These are phyloP conservation scores for Vigna radiata DNA, from an alignment of 306 rosid genomes.

Conservation along the genomic window DNA sequence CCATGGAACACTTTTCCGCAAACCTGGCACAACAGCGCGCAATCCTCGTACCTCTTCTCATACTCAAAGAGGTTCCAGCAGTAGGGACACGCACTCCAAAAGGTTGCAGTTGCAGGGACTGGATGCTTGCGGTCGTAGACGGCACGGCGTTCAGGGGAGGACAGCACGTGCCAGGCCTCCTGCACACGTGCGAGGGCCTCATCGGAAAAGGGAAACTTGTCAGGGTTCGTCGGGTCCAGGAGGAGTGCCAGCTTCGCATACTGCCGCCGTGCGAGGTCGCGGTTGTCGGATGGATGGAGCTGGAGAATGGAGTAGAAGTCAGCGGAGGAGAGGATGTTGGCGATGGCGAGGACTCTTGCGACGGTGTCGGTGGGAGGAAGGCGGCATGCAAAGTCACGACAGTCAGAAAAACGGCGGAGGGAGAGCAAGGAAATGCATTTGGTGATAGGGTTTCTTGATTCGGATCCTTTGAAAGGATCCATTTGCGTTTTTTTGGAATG, in stretches of 20 bases:
- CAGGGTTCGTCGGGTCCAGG: conserved; percentile 47
- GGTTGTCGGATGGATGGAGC: conserved; percentile 50
- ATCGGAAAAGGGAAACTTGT: conserved; percentile 49
- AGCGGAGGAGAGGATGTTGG: conserved; percentile 57
- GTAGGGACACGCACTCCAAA: conserved; percentile 85
- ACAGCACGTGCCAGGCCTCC: conserved; percentile 63
- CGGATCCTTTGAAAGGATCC: conserved; percentile 33
- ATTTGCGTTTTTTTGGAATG: conserved; percentile 31
- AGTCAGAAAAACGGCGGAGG: conserved; percentile 52
- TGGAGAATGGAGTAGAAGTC: conserved; percentile 57
- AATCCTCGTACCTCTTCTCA: conserved; percentile 57
- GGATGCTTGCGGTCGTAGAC: conserved; percentile 42
- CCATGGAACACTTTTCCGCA: conserved; percentile 68
- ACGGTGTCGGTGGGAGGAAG: conserved; percentile 43
- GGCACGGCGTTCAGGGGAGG: conserved; percentile 51
- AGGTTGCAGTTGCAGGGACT: conserved; percentile 25
- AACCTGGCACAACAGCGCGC: conserved; percentile 62
- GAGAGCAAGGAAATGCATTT: conserved; percentile 50
- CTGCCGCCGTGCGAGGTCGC: conserved; percentile 48
- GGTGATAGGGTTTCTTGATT: conserved; percentile 37
- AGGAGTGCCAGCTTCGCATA: conserved; percentile 54
- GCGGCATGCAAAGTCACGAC: conserved; percentile 53
- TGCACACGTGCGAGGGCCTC: conserved; percentile 55
- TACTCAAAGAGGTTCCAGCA: conserved; percentile 68
- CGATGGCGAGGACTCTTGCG: conserved; percentile 55